These are phyloP conservation scores for Vigna angularis DNA, from an alignment of 306 rosid genomes.

Conservation along the genomic window DNA sequence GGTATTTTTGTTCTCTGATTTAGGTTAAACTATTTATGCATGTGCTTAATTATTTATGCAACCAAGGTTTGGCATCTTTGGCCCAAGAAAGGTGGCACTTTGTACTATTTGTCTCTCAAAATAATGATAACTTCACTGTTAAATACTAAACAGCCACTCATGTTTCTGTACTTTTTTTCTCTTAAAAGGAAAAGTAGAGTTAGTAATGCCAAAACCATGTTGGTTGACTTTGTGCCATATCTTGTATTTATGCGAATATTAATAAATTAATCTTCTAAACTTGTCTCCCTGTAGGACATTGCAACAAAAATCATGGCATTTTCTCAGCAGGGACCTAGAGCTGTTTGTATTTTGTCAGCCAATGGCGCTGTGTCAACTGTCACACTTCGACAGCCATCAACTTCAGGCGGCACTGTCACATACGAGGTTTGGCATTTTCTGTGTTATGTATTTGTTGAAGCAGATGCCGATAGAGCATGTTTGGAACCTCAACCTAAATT, in stretches of 20 bases:
- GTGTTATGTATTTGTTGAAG: background rate
- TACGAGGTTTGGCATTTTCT: slow-evolving; percentile 64
- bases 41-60: background rate
- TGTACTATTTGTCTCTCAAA: background rate
- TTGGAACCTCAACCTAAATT: too few species aligned
- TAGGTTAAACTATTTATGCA: background rate
- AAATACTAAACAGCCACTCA: background rate
- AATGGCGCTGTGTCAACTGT: slow-evolving; percentile 84
- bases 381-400: slow-evolving; percentile 84
- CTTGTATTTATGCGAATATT: slow-evolving; percentile 1
- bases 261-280: background rate
- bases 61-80: slow-evolving; percentile 20
- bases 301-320: slow-evolving; percentile 81
- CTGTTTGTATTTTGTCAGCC: slow-evolving; percentile 81
- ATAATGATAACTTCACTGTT: slow-evolving; percentile 1
- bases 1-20: slow-evolving; percentile 15
- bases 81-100: slow-evolving; percentile 17
- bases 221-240: slow-evolving; percentile 3
- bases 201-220: background rate
- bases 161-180: background rate
- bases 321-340: slow-evolving; percentile 84
- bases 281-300: slow-evolving; percentile 64
- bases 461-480: background rate
- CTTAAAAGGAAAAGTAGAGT: background rate
- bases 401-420: slow-evolving; percentile 85